Conservation (phyloP, 75 land plant species). For the Sequoia sempervirens region DNA sequence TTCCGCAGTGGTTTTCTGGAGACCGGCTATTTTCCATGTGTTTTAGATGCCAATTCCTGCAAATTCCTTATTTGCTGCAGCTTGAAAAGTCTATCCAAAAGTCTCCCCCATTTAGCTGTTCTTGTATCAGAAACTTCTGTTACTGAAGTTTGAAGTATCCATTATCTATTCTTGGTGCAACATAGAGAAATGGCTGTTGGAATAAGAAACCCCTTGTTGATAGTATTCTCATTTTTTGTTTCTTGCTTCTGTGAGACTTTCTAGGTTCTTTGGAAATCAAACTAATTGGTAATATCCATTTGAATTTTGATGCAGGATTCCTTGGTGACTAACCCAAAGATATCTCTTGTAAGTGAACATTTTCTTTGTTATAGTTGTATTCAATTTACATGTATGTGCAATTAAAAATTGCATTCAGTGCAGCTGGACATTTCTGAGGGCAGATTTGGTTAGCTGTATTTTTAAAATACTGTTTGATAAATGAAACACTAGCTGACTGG, state of each 20-base stretch:
- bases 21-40: background rate
- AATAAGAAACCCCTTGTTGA: background rate
- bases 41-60: background rate
- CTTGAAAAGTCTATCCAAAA: background rate
- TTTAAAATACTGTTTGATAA: background rate
- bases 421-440: background rate
- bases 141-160: background rate
- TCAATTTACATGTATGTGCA: background rate
- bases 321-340: slow-evolving; percentile 53
- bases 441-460: background rate
- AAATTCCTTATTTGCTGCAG: background rate
- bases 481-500: background rate
- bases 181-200: background rate
- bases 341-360: slow-evolving; percentile 19
- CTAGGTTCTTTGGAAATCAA: background rate
- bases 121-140: background rate
- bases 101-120: background rate
- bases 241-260: background rate
- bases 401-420: background rate
- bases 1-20: background rate
- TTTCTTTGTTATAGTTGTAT: background rate
- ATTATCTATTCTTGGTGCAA: background rate
- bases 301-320: slow-evolving; percentile 41
- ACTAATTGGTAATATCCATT: background rate
- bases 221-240: background rate